Evolutionary conservation across 306 rosid species (phyloP).

Genomic region (Trifolium pratense): DNA sequence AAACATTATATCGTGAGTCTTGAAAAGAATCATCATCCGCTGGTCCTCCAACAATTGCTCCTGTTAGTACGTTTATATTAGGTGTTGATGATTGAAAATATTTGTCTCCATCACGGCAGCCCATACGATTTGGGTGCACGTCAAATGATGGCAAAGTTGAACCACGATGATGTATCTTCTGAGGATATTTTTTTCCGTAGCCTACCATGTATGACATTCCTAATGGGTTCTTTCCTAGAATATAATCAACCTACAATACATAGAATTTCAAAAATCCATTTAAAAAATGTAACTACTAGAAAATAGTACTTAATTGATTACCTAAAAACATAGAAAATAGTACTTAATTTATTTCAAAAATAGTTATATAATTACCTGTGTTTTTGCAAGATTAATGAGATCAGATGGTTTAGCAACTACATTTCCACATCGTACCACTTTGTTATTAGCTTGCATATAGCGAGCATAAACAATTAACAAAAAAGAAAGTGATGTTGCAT

Average conservation of each 20-base stretch:
- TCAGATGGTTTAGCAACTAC: constrained; percentile 11
- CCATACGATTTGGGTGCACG: no score
- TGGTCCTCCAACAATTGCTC: constrained; percentile 71
- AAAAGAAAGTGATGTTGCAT: constrained; percentile 47
- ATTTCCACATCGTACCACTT: constrained; percentile 32
- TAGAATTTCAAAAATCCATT: no score
- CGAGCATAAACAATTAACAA: constrained; percentile 54
- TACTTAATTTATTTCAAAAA: neutral
- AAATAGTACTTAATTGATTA: no score
- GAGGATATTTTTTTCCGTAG: constrained; percentile 55
- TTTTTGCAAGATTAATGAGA: constrained; percentile 43
- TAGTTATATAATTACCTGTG: constrained; percentile 33
- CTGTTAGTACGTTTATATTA: constrained; percentile 54
- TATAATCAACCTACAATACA: constrained; percentile 61
- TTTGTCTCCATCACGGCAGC: no score
- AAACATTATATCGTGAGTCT: constrained; percentile 39
- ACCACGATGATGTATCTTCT: constrained; percentile 62
- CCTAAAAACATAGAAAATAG: no score
- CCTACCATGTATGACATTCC: constrained; percentile 77
- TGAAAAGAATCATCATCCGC: constrained; percentile 32
- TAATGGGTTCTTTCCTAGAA: constrained; percentile 62
- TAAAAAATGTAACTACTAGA: no score
- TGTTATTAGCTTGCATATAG: constrained; percentile 14
- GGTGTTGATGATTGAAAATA: constrained; percentile 15
- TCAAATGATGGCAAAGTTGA: constrained; percentile 57